A percentile compares a stretch with the other conserved stretches of the same genome.
Evolutionary conservation across 1,284 basidiomycete species (phyloP).

Genomic region (Bjerkandera adusta): DNA sequence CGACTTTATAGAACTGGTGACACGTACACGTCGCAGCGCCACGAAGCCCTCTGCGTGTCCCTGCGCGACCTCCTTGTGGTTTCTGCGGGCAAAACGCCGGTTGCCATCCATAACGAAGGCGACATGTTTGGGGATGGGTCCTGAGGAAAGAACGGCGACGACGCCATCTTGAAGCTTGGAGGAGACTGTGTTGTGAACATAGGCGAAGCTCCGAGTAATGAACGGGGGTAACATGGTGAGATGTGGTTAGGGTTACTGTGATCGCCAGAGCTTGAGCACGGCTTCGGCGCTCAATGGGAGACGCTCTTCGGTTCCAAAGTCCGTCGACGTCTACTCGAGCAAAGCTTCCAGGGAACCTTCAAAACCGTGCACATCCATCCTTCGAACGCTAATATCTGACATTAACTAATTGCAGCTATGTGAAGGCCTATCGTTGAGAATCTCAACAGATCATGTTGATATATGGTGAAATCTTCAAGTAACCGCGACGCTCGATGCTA

Average conservation of each 20-base stretch:
- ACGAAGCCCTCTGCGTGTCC: conserved; percentile 90
- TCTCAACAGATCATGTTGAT: no score
- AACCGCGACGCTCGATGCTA: no score
- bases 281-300: no score
- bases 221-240: conserved; percentile 23
- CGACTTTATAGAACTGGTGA: not conserved
- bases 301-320: no score
- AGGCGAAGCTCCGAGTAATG: conserved; percentile 22
- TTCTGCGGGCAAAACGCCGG: conserved; percentile 81
- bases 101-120: conserved; percentile 99
- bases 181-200: conserved; percentile 23
- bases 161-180: conserved; percentile 42
- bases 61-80: conserved; percentile 61
- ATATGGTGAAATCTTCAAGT: no score
- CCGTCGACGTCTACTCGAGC: no score
- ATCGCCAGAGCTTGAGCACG: no score
- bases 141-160: conserved; percentile 67
- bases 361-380: no score
- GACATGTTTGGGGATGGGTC: conserved; percentile 89
- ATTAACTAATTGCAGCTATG: no score
- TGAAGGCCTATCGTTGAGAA: no score
- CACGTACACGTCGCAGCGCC: conserved; percentile 74
- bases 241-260: conserved; percentile 6
- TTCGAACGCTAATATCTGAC: no score
- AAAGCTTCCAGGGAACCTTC: no score